These are phyloP conservation scores for Aplosporella prunicola DNA, from an alignment of 2,329 filamentous ascomycete species.

Conservation along the genomic window DNA sequence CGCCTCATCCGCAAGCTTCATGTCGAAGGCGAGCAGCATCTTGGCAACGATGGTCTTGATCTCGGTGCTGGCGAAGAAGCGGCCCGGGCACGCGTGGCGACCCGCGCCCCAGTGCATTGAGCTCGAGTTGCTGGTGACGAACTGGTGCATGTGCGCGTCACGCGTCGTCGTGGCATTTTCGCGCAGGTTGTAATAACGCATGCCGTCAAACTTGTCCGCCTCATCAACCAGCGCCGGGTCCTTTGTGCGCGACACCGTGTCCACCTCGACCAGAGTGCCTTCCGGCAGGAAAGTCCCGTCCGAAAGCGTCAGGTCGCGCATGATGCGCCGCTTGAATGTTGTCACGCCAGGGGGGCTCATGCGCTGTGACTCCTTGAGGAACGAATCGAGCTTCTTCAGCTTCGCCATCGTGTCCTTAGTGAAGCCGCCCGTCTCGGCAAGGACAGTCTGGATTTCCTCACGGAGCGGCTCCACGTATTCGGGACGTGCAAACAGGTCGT, in stretches of 20 bases:
- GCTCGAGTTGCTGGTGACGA: slow-evolving; percentile 19
- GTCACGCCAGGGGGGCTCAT: slow-evolving; percentile 12
- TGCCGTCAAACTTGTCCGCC: slow-evolving; percentile 12
- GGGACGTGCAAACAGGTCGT: slow-evolving; percentile 13
- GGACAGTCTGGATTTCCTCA: slow-evolving; percentile 8
- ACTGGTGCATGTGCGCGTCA: slow-evolving; percentile 17
- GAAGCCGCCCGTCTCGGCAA: slow-evolving; percentile 12
- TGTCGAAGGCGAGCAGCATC: slow-evolving; percentile 21
- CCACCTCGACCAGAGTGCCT: slow-evolving; percentile 14
- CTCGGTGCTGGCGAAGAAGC: slow-evolving; percentile 26
- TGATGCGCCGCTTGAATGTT: slow-evolving; percentile 13
- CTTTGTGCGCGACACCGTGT: slow-evolving; percentile 9
- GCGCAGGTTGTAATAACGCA: slow-evolving; percentile 12
- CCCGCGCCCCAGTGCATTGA: slow-evolving; percentile 24
- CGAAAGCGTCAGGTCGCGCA: slow-evolving; percentile 13
- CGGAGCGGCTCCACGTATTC: slow-evolving; percentile 14
- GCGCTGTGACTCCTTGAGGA: slow-evolving; percentile 16
- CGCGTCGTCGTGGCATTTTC: slow-evolving; percentile 2
- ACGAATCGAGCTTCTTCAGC: slow-evolving; percentile 16
- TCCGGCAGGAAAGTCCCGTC: slow-evolving; percentile 15
- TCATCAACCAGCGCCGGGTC: slow-evolving; percentile 12
- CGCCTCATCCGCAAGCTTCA: slow-evolving; percentile 13
- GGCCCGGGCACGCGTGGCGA: slow-evolving; percentile 23
- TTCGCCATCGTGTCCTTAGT: slow-evolving; percentile 12
- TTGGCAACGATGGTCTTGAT: slow-evolving; percentile 26